Evolutionary conservation across 176 grass and related monocot species (phyloP).

Genomic region (Zizania latifolia): DNA sequence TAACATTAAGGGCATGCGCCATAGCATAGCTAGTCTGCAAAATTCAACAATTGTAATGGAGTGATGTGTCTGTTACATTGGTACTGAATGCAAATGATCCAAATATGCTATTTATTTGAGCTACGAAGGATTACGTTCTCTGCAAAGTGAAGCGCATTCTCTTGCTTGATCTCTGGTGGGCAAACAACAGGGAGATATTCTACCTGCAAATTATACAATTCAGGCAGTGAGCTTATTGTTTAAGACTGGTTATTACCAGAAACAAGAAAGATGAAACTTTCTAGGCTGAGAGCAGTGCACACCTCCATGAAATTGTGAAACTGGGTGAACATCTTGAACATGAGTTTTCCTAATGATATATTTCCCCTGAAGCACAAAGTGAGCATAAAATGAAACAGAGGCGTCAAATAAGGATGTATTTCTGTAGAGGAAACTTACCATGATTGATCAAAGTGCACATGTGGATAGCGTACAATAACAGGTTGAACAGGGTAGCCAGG

Average conservation of each 20-base stretch:
- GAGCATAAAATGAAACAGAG: not conserved
- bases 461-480: slow-evolving; percentile 78
- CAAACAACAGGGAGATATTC: slow-evolving; percentile 84
- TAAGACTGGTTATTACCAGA: not conserved
- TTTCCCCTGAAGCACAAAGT: slow-evolving; percentile 68
- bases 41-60: not conserved
- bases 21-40: slow-evolving; percentile 77
- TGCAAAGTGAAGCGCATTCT: slow-evolving; percentile 67
- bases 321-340: slow-evolving; percentile 99
- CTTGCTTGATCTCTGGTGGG: slow-evolving; percentile 85
- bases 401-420: slow-evolving; percentile 1
- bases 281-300: slow-evolving; percentile 2
- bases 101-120: not conserved
- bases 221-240: not conserved
- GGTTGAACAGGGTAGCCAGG: slow-evolving; percentile 84
- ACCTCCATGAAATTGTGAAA: slow-evolving; percentile 99
- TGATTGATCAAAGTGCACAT: slow-evolving; percentile 97
- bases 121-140: slow-evolving; percentile 46
- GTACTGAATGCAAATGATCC: not conserved
- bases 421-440: slow-evolving; percentile 48
- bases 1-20: slow-evolving; percentile 66
- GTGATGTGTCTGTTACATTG: not conserved
- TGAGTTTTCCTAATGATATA: slow-evolving; percentile 66
- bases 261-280: not conserved
- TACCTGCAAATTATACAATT: slow-evolving; percentile 46